Conservation (phyloP, 1,284 basidiomycete genomes). For the Melampsora larici-populina region DNA sequence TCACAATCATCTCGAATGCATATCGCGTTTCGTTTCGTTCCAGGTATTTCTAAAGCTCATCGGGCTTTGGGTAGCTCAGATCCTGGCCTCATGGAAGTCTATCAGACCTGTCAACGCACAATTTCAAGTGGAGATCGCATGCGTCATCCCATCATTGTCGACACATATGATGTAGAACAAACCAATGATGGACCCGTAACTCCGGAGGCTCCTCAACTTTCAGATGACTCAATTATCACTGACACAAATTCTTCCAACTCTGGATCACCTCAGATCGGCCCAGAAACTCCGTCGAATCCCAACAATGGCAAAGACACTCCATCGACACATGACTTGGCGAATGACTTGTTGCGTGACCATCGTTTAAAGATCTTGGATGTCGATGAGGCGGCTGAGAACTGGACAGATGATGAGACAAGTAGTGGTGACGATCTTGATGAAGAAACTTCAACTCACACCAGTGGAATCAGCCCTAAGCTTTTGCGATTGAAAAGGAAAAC, state of each 20-base stretch:
- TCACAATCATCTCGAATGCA: neutral
- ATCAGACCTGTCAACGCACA: conserved; percentile 2
- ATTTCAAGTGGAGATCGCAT: conserved; percentile 5
- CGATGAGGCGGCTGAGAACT: neutral
- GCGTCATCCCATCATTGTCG: neutral
- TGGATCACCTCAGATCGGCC: neutral
- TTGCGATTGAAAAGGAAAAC: neutral
- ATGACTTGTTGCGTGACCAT: neutral
- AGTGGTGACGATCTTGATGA: neutral
- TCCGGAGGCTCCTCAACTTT: neutral
- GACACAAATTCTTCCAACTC: neutral
- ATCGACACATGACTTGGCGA: neutral
- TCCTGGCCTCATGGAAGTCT: neutral
- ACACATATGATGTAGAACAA: neutral
- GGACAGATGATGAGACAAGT: conserved; percentile 5
- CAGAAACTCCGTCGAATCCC: neutral
- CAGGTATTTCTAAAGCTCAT: neutral
- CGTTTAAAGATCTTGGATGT: conserved; percentile 4
- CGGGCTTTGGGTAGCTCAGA: neutral
- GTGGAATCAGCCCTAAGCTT: neutral
- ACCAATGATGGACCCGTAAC: neutral
- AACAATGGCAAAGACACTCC: neutral
- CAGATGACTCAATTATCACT: neutral
- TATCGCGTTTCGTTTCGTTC: neutral
- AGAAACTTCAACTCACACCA: neutral